phyloP scores from a whole-genome alignment of 345 rosid genomes.

The Microcos paniculata region DNA sequence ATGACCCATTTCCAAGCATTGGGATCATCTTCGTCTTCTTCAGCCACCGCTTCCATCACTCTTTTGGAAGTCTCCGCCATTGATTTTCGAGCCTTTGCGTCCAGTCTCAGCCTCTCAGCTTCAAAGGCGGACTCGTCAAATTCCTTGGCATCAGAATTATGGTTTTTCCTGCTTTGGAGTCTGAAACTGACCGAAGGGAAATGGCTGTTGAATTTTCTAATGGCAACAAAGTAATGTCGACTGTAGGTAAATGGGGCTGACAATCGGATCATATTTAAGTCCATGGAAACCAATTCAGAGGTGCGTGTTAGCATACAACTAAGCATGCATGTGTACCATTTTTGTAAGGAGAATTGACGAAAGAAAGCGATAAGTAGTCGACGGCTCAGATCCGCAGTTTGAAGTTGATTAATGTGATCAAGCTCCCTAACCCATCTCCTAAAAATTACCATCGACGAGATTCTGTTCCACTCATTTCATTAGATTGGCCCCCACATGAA shows the following conservation, averaged over 20 bases:
- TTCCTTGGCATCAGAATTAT: slow-evolving; percentile 18
- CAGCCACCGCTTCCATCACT: slow-evolving; percentile 32
- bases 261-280: slow-evolving; percentile 37
- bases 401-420: not conserved
- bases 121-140: slow-evolving; percentile 66
- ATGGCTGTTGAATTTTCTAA: not conserved
- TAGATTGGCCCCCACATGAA: not conserved
- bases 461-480: too few species aligned
- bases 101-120: slow-evolving; percentile 61
- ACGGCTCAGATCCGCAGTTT: not conserved
- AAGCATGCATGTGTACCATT: not conserved
- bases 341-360: not conserved
- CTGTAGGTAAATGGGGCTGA: slow-evolving; percentile 32
- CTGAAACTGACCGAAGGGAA: slow-evolving; percentile 20
- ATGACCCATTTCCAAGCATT: slow-evolving; percentile 93
- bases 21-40: slow-evolving; percentile 39
- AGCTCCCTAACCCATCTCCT: too few species aligned
- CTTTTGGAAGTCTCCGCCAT: slow-evolving; percentile 65
- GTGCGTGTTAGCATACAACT: too few species aligned
- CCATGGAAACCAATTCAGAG: slow-evolving; percentile 18
- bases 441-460: too few species aligned
- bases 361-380: not conserved
- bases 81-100: slow-evolving; percentile 57
- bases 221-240: slow-evolving; percentile 1
- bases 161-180: slow-evolving; percentile 18